phyloP scores from a whole-genome alignment of 2,329 filamentous ascomycete genomes.

The Capronia epimyces region DNA sequence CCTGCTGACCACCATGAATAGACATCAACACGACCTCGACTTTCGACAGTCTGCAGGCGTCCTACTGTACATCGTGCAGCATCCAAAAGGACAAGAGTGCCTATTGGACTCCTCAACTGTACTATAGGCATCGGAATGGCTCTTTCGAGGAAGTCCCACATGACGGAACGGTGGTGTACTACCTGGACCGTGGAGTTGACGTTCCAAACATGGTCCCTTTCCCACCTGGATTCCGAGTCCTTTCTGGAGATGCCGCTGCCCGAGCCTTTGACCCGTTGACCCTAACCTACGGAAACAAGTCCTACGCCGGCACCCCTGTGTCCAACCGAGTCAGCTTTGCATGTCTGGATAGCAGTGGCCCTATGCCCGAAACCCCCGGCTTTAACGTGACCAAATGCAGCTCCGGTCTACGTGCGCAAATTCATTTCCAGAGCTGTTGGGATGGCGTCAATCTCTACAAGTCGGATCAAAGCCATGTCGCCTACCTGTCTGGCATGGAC shows the following conservation, averaged over 20 bases:
- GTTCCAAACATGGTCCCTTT: slow-evolving; percentile 63
- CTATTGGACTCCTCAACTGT: slow-evolving; percentile 76
- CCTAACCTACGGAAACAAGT: slow-evolving; percentile 19
- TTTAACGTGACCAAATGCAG: slow-evolving; percentile 69
- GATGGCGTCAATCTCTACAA: slow-evolving; percentile 61
- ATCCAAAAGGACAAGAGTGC: slow-evolving; percentile 75
- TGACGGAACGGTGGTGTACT: slow-evolving; percentile 49
- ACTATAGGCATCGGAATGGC: slow-evolving; percentile 67
- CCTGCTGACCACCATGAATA: slow-evolving; percentile 4
- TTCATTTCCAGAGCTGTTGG: slow-evolving; percentile 88
- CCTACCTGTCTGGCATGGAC: slow-evolving; percentile 72
- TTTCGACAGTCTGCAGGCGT: slow-evolving; percentile 53
- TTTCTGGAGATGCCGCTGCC: slow-evolving; percentile 61
- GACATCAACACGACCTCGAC: slow-evolving; percentile 55
- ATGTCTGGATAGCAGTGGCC: slow-evolving; percentile 70
- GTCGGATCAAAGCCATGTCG: slow-evolving; percentile 60
- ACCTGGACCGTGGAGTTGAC: slow-evolving; percentile 24
- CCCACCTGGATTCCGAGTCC: slow-evolving; percentile 71
- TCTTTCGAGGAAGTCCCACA: slow-evolving; percentile 28
- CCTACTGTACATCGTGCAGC: slow-evolving; percentile 72
- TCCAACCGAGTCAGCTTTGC: slow-evolving; percentile 75
- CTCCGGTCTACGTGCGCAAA: slow-evolving; percentile 74
- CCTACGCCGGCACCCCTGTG: slow-evolving; percentile 52
- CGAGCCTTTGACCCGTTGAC: slow-evolving; percentile 21
- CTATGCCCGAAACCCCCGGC: slow-evolving; percentile 62